Conservation (phyloP, 768 basidiomycete genomes). For the Termitomyces bulborhizus region DNA sequence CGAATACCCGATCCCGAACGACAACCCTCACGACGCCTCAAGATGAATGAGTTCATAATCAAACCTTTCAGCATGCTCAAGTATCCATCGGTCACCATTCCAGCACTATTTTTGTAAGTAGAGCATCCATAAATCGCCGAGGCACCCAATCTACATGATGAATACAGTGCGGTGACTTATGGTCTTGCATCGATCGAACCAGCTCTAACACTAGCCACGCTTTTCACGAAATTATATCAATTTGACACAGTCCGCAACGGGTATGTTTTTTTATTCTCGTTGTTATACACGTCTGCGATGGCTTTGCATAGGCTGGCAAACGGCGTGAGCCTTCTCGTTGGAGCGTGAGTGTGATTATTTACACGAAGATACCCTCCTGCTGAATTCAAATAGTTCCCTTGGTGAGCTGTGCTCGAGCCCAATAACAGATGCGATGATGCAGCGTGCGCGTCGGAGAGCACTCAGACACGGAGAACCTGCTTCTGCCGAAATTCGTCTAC, state of each 20-base stretch:
- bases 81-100: slow-evolving; percentile 33
- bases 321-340: slow-evolving; percentile 28
- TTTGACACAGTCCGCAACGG: slow-evolving; percentile 33
- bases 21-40: slow-evolving; percentile 21
- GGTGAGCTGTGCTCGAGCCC: slow-evolving; percentile 31
- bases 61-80: slow-evolving; percentile 32
- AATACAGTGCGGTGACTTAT: slow-evolving; percentile 27
- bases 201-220: slow-evolving; percentile 29
- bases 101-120: slow-evolving; percentile 29
- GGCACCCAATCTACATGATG: neutral
- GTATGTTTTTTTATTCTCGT: slow-evolving; percentile 10
- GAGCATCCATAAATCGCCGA: neutral
- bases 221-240: slow-evolving; percentile 31
- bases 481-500: slow-evolving; percentile 28
- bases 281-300: too few relatives aligned
- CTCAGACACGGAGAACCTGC: slow-evolving; percentile 18
- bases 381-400: slow-evolving; percentile 17
- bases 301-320: slow-evolving; percentile 24
- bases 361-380: neutral
- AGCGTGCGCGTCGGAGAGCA: slow-evolving; percentile 23
- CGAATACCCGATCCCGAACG: slow-evolving; percentile 25
- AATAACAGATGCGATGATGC: slow-evolving; percentile 30
- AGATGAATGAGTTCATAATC: slow-evolving; percentile 22
- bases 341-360: slow-evolving; percentile 21
- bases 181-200: slow-evolving; percentile 35